Evolutionary conservation across 805 yeast species (phyloP).

Genomic region (Ogataea henricii): DNA sequence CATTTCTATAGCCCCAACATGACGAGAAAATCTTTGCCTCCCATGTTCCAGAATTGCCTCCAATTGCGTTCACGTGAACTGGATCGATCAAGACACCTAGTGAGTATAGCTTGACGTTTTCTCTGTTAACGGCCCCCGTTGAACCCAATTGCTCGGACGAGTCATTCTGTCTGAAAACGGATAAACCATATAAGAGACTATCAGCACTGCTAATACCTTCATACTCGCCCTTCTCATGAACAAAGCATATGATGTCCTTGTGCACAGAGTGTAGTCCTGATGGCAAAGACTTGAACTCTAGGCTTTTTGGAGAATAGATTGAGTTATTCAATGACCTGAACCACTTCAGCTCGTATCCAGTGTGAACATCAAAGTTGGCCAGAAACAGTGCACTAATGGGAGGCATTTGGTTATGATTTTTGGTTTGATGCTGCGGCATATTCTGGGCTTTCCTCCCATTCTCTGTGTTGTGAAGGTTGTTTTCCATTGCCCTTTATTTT

Average conservation of each 20-base stretch:
- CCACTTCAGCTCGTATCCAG: slow-evolving; percentile 54
- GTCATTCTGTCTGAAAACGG: slow-evolving; percentile 50
- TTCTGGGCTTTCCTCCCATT: slow-evolving; percentile 3
- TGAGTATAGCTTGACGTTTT: slow-evolving; percentile 59
- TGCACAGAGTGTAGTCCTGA: slow-evolving; percentile 62
- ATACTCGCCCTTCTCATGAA: slow-evolving; percentile 30
- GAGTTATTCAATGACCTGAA: slow-evolving; percentile 32
- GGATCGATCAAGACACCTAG: slow-evolving; percentile 62
- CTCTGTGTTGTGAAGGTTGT: not conserved
- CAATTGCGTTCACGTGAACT: slow-evolving; percentile 18
- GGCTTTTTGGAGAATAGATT: slow-evolving; percentile 38
- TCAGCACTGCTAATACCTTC: slow-evolving; percentile 17
- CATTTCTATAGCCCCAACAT: slow-evolving; percentile 46
- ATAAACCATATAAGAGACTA: slow-evolving; percentile 46
- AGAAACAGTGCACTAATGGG: slow-evolving; percentile 48
- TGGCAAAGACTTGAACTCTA: slow-evolving; percentile 69
- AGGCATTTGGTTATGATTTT: slow-evolving; percentile 14
- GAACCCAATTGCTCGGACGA: slow-evolving; percentile 15
- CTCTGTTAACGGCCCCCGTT: slow-evolving; percentile 37
- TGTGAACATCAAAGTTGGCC: slow-evolving; percentile 52
- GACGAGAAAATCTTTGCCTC: slow-evolving; percentile 42
- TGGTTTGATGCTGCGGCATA: not conserved
- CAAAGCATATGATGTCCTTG: slow-evolving; percentile 57
- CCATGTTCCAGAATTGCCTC: slow-evolving; percentile 34
- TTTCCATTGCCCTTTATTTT: not conserved